These are phyloP conservation scores for Solanum gracilifrons DNA, from an alignment of 257 asterid species.

Conservation along the genomic window DNA sequence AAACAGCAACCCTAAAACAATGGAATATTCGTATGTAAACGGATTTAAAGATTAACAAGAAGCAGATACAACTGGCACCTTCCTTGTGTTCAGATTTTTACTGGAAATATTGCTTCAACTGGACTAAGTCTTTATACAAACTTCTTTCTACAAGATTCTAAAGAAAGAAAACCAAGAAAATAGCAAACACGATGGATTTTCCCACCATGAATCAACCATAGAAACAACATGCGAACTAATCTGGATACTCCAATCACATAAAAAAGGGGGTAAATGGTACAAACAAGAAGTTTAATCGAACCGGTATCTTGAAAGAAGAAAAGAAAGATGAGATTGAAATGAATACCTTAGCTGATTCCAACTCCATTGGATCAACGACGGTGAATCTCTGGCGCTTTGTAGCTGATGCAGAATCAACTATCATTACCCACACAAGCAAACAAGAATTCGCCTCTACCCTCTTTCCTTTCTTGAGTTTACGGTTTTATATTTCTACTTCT, in stretches of 20 bases:
- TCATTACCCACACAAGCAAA: slow-evolving; percentile 37
- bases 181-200: not conserved
- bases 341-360: slow-evolving; percentile 54
- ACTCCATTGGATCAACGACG: slow-evolving; percentile 55
- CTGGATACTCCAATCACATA: not conserved
- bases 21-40: not conserved
- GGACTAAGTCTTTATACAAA: not conserved
- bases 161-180: not conserved
- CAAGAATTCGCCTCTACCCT: not conserved
- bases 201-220: not conserved
- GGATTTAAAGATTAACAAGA: not conserved
- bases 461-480: not conserved
- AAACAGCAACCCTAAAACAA: not conserved
- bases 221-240: not conserved
- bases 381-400: slow-evolving; percentile 52
- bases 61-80: not conserved
- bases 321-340: not conserved
- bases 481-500: not conserved
- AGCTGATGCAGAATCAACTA: slow-evolving; percentile 41
- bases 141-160: not conserved
- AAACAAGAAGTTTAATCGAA: not conserved
- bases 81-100: not conserved
- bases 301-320: not conserved
- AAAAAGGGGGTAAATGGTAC: not conserved
- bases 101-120: not conserved